Percentiles rank a stretch among this genome's conserved stretches.
phyloP scores from a whole-genome alignment of 1,284 basidiomycete genomes.

The Cutaneotrichosporon curvatum region DNA sequence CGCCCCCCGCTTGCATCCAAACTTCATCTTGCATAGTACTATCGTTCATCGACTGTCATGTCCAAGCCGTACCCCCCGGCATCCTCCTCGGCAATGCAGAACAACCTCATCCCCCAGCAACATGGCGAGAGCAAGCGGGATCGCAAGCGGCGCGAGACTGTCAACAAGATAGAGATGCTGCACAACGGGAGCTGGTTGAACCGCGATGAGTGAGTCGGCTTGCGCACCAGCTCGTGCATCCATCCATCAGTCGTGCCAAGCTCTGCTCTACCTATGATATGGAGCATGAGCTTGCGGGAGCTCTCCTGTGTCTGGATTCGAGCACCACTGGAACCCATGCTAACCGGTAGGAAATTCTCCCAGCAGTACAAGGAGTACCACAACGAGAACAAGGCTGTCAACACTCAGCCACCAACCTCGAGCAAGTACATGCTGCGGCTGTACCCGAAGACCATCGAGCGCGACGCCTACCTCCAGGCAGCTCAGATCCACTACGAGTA shows the following conservation, averaged over 20 bases:
- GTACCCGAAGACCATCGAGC: constrained; percentile 48
- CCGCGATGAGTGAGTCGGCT: constrained; percentile 47
- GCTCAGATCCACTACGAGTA: constrained; percentile 48
- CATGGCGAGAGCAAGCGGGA: constrained; percentile 48
- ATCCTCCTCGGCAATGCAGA: constrained; percentile 18
- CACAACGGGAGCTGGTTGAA: constrained; percentile 48
- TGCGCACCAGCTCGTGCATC: not conserved
- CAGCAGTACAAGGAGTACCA: constrained; percentile 43
- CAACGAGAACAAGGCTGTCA: constrained; percentile 40
- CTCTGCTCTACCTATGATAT: too few species aligned
- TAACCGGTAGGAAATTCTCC: constrained; percentile 40
- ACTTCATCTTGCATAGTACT: constrained; percentile 3
- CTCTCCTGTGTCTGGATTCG: too few species aligned
- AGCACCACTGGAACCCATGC: not conserved
- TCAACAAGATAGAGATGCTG: constrained; percentile 49
- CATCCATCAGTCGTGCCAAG: too few species aligned
- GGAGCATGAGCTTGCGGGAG: too few species aligned
- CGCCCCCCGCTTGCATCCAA: not conserved
- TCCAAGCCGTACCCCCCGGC: constrained; percentile 16
- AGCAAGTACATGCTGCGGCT: constrained; percentile 47
- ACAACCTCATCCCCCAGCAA: constrained; percentile 35
- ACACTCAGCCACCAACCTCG: constrained; percentile 47
- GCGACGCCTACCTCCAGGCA: constrained; percentile 47
- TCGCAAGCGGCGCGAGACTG: constrained; percentile 49
- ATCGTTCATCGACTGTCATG: too few species aligned